phyloP scores from a whole-genome alignment of 768 basidiomycete species.

The Russula dissimulans region DNA sequence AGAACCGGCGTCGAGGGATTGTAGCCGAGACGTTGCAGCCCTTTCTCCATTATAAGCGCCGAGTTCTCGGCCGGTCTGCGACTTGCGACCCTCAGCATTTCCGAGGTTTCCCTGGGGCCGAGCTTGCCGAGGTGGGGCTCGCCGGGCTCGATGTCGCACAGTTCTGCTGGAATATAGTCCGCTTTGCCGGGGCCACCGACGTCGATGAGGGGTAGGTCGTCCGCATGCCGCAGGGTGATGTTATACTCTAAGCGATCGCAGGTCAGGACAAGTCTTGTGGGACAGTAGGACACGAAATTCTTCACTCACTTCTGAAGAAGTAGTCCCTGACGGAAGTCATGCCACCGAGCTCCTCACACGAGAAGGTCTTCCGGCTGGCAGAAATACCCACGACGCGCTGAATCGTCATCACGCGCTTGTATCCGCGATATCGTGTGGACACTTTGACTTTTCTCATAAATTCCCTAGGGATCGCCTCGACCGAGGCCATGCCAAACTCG shows the following conservation, averaged over 20 bases:
- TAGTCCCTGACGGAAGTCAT: constrained; percentile 52
- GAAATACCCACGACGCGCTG: constrained; percentile 31
- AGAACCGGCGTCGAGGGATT: constrained; percentile 29
- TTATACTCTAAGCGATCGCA: constrained; percentile 41
- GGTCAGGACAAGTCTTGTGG: not conserved
- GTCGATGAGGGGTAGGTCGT: constrained; percentile 31
- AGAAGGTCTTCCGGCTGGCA: constrained; percentile 43
- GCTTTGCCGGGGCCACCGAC: constrained; percentile 26
- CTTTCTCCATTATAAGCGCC: constrained; percentile 45
- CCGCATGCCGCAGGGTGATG: constrained; percentile 35
- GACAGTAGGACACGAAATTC: not conserved
- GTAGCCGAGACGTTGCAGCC: constrained; percentile 49
- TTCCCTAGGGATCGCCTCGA: constrained; percentile 37
- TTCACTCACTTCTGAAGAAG: constrained; percentile 49
- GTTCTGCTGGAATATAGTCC: constrained; percentile 52
- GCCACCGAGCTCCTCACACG: constrained; percentile 47
- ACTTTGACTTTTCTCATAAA: constrained; percentile 51
- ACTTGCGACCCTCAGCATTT: constrained; percentile 67
- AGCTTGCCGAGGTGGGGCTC: constrained; percentile 55
- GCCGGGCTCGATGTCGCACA: constrained; percentile 56
- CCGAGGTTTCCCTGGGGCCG: constrained; percentile 46
- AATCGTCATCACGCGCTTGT: constrained; percentile 21
- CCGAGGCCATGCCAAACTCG: constrained; percentile 36
- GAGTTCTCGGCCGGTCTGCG: constrained; percentile 54
- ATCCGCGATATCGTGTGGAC: constrained; percentile 41